Conservation (phyloP, 73 alveolate species). For the Diophrys sp. region DNA sequence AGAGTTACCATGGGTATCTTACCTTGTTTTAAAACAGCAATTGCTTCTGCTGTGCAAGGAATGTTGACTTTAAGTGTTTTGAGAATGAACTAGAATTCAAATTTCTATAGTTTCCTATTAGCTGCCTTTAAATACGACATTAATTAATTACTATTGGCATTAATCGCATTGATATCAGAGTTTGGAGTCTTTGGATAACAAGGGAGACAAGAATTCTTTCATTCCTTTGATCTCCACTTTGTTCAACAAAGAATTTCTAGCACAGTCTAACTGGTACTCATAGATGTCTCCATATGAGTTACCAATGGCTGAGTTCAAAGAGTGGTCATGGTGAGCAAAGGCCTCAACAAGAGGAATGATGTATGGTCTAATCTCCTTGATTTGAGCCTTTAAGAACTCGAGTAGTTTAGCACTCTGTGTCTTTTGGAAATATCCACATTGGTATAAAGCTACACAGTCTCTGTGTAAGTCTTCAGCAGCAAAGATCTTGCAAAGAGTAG, state of each 20-base stretch:
- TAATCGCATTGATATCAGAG: neutral
- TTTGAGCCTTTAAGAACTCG: slow-evolving; percentile 22
- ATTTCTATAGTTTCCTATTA: neutral
- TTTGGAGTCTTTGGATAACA: neutral
- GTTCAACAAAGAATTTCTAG: slow-evolving; percentile 35
- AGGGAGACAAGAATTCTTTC: neutral
- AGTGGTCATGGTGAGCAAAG: slow-evolving; percentile 21
- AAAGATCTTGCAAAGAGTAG: slow-evolving; percentile 20
- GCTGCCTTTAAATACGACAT: neutral
- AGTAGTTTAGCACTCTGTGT: slow-evolving; percentile 20
- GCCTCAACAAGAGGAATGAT: slow-evolving; percentile 45
- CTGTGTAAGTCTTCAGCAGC: slow-evolving; percentile 24
- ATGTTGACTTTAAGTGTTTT: neutral
- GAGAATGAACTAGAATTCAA: neutral
- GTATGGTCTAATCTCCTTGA: slow-evolving; percentile 31
- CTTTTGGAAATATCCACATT: slow-evolving; percentile 42
- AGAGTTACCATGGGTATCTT: too few species aligned
- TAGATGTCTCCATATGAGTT: slow-evolving; percentile 62
- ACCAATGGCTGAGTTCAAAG: slow-evolving; percentile 43
- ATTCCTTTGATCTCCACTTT: slow-evolving; percentile 8
- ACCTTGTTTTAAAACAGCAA: neutral
- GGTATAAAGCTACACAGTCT: slow-evolving; percentile 32
- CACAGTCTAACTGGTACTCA: slow-evolving; percentile 51
- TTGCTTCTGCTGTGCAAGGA: neutral
- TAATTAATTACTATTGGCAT: neutral